phyloP scores from a whole-genome alignment of 108 stramenopile genomes.

The Cyclotella distinguenda region DNA sequence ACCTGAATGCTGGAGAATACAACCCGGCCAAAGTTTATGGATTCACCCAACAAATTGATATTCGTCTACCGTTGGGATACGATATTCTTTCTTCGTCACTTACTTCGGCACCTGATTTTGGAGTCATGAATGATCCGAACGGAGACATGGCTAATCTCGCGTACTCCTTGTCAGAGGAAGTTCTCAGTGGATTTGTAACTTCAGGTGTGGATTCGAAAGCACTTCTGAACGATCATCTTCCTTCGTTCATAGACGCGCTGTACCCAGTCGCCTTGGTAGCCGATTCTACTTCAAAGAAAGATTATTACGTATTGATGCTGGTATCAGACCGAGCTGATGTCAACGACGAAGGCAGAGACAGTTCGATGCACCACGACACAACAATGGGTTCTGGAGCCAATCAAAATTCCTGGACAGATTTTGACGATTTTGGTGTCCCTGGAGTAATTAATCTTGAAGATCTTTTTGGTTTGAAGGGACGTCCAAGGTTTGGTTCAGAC shows the following conservation, averaged over 20 bases:
- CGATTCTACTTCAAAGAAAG: constrained; percentile 34
- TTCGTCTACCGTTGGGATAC: constrained; percentile 43
- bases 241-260: constrained; percentile 1
- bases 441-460: constrained; percentile 9
- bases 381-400: constrained; percentile 39
- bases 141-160: constrained; percentile 13
- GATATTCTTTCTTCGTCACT: no score
- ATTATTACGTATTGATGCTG: constrained; percentile 38
- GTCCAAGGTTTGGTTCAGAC: constrained; percentile 35
- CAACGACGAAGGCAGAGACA: constrained; percentile 8
- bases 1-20: constrained; percentile 14
- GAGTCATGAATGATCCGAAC: constrained; percentile 13
- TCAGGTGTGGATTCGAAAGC: constrained; percentile 39
- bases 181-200: constrained; percentile 25
- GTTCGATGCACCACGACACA: constrained; percentile 23
- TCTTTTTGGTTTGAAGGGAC: constrained; percentile 27
- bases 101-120: no score
- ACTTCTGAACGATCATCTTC: constrained; percentile 23
- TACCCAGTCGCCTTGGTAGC: constrained; percentile 48
- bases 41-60: constrained; percentile 45
- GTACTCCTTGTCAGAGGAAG: constrained; percentile 15
- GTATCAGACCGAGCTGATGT: constrained; percentile 15
- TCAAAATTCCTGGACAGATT: constrained; percentile 39
- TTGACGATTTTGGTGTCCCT: constrained; percentile 5
- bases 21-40: constrained; percentile 32